Base-by-base conservation (phyloP, 140 eudicot species). In the Senecio squalidus region DNA sequence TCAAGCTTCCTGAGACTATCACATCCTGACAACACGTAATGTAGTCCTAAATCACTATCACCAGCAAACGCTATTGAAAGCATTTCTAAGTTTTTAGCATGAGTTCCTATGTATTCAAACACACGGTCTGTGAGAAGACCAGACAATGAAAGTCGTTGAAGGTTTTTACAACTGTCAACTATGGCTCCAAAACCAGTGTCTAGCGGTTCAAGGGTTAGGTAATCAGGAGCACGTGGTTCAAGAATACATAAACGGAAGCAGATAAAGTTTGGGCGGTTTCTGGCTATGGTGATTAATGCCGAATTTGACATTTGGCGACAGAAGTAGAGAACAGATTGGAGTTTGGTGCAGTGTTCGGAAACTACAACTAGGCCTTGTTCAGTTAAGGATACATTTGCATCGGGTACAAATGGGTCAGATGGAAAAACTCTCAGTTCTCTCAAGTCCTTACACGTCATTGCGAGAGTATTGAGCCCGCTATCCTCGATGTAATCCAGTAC, bases 291-390 rank as follows among this genome's bases (percentile, higher is more conserved):
- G 38, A 64, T 67, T 25, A 91, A 79, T 13, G 94, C 98, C 1
- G 98, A 83, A 31, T 91, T 90, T n/a, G 97, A 83, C 90, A 90
- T 86, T 54, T 74, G 95, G 55, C 82, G 84, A 50, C 97, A 90
- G 79, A 90, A 90, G 73, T 91, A 91, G 1, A 91, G 91, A 24
- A 86, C 44, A 4, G 91, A 86, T 27, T 86, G 82, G n/a, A 86
- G 92, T 70, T 86, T 86, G 10, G 82, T 74, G 57, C 98, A 86
- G 4, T 94, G 91, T 16, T 66, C 68, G 5, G 97, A 85, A 58
- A 90, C 75, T 6, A 88, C 74, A 30, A 90, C 95, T 16, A 90
- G 70, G 15, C 98, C 98, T 74, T 80, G 84, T 66, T 86, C 98
- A 0, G 98, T 86, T 25, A 91, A 88, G 5, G 76, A 76, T 11